phyloP scores from a whole-genome alignment of 2,329 filamentous ascomycete genomes.

The Botryotinia globosa region DNA sequence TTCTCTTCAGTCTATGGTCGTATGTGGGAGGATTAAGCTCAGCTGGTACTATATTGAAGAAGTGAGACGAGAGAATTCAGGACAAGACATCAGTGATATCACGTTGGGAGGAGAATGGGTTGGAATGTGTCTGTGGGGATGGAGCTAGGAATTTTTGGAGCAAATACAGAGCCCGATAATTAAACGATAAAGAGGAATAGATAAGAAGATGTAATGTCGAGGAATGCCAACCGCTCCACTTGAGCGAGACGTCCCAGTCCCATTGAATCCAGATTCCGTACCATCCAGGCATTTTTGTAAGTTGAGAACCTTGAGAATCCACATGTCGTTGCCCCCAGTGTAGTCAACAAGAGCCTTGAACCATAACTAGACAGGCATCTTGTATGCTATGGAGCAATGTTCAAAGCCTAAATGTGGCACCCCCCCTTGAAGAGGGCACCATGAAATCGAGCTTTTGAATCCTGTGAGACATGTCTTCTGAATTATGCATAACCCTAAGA shows the following conservation, averaged over 20 bases:
- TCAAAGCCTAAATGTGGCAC: not conserved
- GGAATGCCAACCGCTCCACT: not conserved
- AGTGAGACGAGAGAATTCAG: not conserved
- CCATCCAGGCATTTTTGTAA: not conserved
- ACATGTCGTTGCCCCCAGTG: not conserved
- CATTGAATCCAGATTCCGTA: too few relatives aligned
- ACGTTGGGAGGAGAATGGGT: not conserved
- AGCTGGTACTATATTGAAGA: not conserved
- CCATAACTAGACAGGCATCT: not conserved
- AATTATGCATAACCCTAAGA: not conserved
- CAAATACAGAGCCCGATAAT: not conserved
- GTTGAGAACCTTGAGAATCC: not conserved
- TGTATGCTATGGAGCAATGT: not conserved
- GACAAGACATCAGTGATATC: not conserved
- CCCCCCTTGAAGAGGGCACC: fast-evolving
- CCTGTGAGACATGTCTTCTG: not conserved
- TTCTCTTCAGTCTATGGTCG: conserved; percentile 12
- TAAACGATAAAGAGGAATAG: not conserved
- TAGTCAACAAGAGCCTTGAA: not conserved
- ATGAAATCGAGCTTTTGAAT: not conserved
- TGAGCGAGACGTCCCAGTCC: not conserved
- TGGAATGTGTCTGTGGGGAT: not conserved
- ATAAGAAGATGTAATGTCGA: not conserved
- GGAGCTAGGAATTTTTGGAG: not conserved
- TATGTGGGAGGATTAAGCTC: fast-evolving